Evolutionary conservation across 1,139 yeast species (phyloP), one percentile per base, ranked within the genome.

Genomic region (Suzukiozyma palmioleophila): DNA sequence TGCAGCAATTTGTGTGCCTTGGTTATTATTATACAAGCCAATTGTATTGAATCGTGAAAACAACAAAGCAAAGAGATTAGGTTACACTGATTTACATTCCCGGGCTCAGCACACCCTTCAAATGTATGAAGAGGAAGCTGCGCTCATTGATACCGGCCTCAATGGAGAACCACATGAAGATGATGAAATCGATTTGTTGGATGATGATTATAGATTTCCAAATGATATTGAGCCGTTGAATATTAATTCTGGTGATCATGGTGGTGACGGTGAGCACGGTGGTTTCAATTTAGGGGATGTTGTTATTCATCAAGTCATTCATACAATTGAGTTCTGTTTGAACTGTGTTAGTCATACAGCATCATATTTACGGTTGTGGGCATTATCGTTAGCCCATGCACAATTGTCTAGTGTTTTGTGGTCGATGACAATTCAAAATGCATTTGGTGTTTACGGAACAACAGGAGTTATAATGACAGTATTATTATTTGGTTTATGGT

Each of bases 341-440:
- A 92, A 92, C 62, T 88, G 97, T 68, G 96, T 94, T 33, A 88
- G 97, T 13, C 99, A 94, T 59, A 94, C 98, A 0, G 99, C 99
- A 0, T 92, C 98, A 0, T 94, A 94, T 56, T 76, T 92, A 50
- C 83, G 98, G 58, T 69, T 92, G 42, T 92, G 98, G 98, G 99
- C 99, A 1, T 73, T 94, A 45, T 90, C 97, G 1, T 76, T 94
- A 44, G 99, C 99, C 0, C 99, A 94, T 60, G 94, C 95, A 12
- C 99, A 94, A 67, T 75, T 94, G 50, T 89, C 97, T 1, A 73
- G 90, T 12, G 99, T 94, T 32, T 69, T 94, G 50, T 94, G 98
- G 98, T 73, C 85, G 35, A 92, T 92, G 99, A 92, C 98, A 1
- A 78, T 92, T 39, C 77, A 78, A 48, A 81, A 84, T 52, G 85